phyloP scores from a whole-genome alignment of 73 alveolate genomes.

The Blepharisma japonicum region DNA sequence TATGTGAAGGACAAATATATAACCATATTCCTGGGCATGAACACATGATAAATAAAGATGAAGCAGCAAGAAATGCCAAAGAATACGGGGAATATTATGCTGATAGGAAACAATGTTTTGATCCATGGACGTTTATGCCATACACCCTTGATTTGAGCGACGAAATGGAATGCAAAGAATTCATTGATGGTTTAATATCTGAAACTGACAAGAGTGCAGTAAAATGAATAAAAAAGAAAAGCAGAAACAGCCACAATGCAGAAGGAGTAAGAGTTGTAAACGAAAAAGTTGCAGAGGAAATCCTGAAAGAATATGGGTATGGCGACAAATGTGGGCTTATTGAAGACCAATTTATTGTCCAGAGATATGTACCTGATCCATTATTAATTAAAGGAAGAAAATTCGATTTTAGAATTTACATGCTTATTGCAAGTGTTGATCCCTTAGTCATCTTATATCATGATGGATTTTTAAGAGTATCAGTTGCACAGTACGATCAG shows the following conservation, averaged over 20 bases:
- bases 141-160: not conserved
- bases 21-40: slow-evolving; percentile 37
- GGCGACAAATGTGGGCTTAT: slow-evolving; percentile 38
- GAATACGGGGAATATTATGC: slow-evolving; percentile 5
- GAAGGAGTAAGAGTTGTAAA: slow-evolving; percentile 19
- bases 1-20: slow-evolving; percentile 13
- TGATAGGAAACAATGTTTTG: slow-evolving; percentile 22
- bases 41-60: slow-evolving; percentile 10
- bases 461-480: slow-evolving; percentile 24
- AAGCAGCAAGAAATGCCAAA: not conserved
- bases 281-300: not conserved
- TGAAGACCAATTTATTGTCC: slow-evolving; percentile 71
- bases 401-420: slow-evolving; percentile 86
- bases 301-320: not conserved
- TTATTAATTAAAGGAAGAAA: slow-evolving; percentile 78
- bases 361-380: slow-evolving; percentile 80
- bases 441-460: slow-evolving; percentile 42
- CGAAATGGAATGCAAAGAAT: slow-evolving; percentile 22
- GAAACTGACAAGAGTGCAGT: not conserved
- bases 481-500: slow-evolving; percentile 22
- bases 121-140: slow-evolving; percentile 30
- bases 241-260: slow-evolving; percentile 26
- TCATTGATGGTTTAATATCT: not conserved
- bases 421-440: slow-evolving; percentile 67
- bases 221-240: slow-evolving; percentile 11